Evolutionary conservation across 192 early-diverging fungal genomes (phyloP).

Genomic region (Mortierella claussenii): DNA sequence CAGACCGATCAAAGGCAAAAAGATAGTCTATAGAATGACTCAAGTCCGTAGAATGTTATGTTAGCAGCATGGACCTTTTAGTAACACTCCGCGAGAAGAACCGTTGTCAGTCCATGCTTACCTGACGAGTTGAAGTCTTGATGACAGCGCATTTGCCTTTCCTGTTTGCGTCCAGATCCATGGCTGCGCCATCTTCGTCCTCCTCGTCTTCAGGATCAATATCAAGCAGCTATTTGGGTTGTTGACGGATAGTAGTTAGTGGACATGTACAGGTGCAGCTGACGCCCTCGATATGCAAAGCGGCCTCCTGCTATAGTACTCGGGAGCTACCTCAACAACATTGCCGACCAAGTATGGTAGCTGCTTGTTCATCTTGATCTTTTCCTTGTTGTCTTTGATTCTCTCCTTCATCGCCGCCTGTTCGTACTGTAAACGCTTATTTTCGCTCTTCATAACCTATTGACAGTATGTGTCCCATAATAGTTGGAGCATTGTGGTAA

Average conservation of each 20-base stretch:
- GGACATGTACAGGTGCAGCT: too few species aligned
- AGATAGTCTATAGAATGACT: conserved; percentile 90
- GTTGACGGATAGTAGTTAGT: too few species aligned
- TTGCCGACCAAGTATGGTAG: conserved; percentile 96
- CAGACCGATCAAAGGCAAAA: conserved; percentile 96
- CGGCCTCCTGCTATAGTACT: too few species aligned
- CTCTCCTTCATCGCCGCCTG: conserved; percentile 86
- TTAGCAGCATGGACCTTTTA: too few species aligned
- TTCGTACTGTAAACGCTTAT: conserved; percentile 89
- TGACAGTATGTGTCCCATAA: too few species aligned
- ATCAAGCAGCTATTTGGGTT: conserved; percentile 94
- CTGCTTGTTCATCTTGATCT: conserved; percentile 98
- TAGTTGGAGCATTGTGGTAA: too few species aligned
- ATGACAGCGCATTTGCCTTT: conserved; percentile 98
- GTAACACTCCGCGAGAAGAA: background rate
- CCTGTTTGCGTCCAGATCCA: conserved; percentile 91
- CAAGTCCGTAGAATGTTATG: too few species aligned
- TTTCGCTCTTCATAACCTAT: conserved; percentile 92
- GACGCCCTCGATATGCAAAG: too few species aligned
- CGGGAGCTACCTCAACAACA: conserved; percentile 85
- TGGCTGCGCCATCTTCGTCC: conserved; percentile 95
- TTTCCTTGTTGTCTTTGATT: conserved; percentile 98
- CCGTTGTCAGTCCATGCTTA: conserved; percentile 25
- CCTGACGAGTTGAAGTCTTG: conserved; percentile 94
- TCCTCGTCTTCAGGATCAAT: conserved; percentile 89